Conservation (phyloP, 805 yeast species). For the Candida tibetensis region DNA sequence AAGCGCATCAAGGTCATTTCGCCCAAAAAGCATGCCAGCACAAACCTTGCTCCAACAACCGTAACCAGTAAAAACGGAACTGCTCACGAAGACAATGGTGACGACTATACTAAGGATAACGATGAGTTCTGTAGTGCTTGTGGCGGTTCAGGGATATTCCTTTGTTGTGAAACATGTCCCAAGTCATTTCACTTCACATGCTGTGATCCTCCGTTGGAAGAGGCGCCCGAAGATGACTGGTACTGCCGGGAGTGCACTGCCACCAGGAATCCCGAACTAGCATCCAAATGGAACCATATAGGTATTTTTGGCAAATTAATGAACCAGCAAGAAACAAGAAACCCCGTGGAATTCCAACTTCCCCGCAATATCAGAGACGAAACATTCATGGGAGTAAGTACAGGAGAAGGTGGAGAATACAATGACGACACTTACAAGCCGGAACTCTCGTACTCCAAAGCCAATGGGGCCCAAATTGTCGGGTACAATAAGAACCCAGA, state of each 20-base stretch:
- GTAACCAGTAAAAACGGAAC: not conserved
- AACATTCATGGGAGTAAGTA: conserved; percentile 66
- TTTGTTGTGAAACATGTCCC: conserved; percentile 95
- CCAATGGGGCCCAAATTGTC: conserved; percentile 31
- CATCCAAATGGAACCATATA: conserved; percentile 27
- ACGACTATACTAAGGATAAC: conserved; percentile 39
- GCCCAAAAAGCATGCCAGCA: conserved; percentile 27
- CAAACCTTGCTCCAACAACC: conserved; percentile 21
- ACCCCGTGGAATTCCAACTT: conserved; percentile 43
- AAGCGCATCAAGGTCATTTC: conserved; percentile 26
- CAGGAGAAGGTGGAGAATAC: conserved; percentile 71
- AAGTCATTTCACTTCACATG: conserved; percentile 89
- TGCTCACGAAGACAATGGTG: conserved; percentile 4
- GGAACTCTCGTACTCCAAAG: conserved; percentile 41
- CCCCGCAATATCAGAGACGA: conserved; percentile 66
- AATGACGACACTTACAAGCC: conserved; percentile 49
- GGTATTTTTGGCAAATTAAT: conserved; percentile 56
- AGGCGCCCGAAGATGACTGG: conserved; percentile 88
- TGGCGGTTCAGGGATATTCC: conserved; percentile 81
- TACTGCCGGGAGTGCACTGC: conserved; percentile 73
- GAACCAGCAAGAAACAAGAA: conserved; percentile 63
- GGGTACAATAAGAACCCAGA: conserved; percentile 46
- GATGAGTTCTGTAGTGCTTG: conserved; percentile 93
- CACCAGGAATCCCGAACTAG: conserved; percentile 29
- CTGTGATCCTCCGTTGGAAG: conserved; percentile 85